Percentiles rank a stretch among this genome's conserved stretches.
Evolutionary conservation across 306 rosid species (phyloP).

Genomic region (Heteromeles arbutifolia): DNA sequence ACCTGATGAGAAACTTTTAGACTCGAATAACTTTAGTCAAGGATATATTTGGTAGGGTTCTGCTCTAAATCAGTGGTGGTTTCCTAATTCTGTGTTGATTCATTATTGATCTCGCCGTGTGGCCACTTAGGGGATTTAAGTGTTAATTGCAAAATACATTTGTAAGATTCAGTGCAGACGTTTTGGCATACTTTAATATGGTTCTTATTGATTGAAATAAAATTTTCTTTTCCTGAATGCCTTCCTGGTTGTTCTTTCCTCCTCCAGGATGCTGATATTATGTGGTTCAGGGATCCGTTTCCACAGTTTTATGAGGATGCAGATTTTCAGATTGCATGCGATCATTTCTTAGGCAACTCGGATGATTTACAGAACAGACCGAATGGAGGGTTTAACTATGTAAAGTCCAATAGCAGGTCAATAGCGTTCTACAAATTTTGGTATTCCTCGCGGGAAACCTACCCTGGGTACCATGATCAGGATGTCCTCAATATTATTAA

Average conservation of each 20-base stretch:
- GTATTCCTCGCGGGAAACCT: slow-evolving; percentile 67
- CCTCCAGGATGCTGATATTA: slow-evolving; percentile 87
- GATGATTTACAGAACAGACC: slow-evolving; percentile 65
- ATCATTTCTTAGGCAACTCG: slow-evolving; percentile 64
- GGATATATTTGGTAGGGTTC: not conserved
- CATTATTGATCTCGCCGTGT: not conserved
- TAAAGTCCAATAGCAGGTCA: slow-evolving; percentile 76
- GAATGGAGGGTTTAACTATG: slow-evolving; percentile 91
- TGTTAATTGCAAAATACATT: not conserved
- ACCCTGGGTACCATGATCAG: slow-evolving; percentile 89
- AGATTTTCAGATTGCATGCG: slow-evolving; percentile 93
- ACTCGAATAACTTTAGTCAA: not conserved
- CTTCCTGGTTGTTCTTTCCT: not conserved
- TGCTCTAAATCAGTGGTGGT: not conserved
- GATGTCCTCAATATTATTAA: slow-evolving; percentile 90
- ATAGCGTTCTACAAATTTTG: slow-evolving; percentile 81
- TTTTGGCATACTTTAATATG: not conserved
- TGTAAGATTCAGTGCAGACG: not conserved
- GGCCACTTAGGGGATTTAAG: not conserved
- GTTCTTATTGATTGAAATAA: not conserved
- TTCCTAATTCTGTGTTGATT: not conserved
- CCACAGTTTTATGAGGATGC: slow-evolving; percentile 60
- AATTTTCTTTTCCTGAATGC: not conserved
- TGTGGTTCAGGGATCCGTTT: slow-evolving; percentile 98
- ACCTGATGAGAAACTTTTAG: not conserved